These are phyloP conservation scores for Kuraishia cidri DNA, from an alignment of 805 yeast genomes.

Conservation along the genomic window DNA sequence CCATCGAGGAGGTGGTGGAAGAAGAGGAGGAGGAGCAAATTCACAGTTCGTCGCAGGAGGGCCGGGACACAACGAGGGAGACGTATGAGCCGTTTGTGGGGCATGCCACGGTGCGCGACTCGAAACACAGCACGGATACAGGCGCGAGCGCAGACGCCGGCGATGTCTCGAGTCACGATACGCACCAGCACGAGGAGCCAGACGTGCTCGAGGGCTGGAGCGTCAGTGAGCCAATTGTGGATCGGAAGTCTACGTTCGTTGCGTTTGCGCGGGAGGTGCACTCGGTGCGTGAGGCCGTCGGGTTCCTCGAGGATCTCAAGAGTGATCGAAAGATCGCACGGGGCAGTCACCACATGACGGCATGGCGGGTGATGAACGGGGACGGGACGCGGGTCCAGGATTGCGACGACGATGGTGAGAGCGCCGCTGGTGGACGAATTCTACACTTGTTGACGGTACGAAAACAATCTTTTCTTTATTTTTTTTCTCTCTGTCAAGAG, in stretches of 20 bases:
- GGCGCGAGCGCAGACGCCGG: conserved; percentile 7
- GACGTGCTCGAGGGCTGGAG: conserved; percentile 67
- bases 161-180: conserved; percentile 1
- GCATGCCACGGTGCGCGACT: not conserved
- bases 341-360: conserved; percentile 77
- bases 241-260: conserved; percentile 78
- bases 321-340: conserved; percentile 58
- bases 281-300: conserved; percentile 60
- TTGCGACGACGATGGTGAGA: conserved; percentile 95
- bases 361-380: conserved; percentile 66
- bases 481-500: conserved; percentile 8
- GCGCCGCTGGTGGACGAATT: conserved; percentile 90
- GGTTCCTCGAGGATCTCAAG: conserved; percentile 39
- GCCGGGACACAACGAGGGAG: conserved; percentile 4
- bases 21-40: conserved; percentile 13
- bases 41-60: conserved; percentile 1
- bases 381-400: conserved; percentile 63
- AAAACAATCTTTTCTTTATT: conserved; percentile 8
- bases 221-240: conserved; percentile 67
- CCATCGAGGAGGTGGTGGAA: conserved; percentile 9
- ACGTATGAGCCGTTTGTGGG: too few relatives aligned
- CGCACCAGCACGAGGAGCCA: conserved; percentile 2
- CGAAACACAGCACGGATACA: conserved; percentile 9
- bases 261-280: conserved; percentile 61
- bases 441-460: conserved; percentile 62